Base-by-base conservation (phyloP, 148 eudicot species). In the Arbutus unedo region DNA sequence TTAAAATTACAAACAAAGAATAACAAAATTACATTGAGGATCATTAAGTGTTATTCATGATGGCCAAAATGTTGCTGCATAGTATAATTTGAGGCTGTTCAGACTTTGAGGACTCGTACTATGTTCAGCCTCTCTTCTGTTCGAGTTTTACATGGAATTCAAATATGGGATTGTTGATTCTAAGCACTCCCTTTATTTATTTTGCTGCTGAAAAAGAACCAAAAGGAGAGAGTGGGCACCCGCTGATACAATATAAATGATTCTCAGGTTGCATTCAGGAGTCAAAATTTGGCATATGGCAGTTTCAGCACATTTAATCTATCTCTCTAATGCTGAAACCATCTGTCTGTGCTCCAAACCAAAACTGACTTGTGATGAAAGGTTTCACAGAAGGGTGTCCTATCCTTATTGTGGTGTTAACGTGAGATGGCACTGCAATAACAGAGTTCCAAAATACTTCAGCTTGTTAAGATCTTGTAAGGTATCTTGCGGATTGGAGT, bases 261-360 rank as follows among this genome's bases (percentile, higher is more conserved):
- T 78, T 53, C 71, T 82, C 87, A 87, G 89, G 89, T 85, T 72
- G 83, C 82, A 64, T 60, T 62, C 62, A n/a, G 82, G 74, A 66
- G 80, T 48, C 75, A 38, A 77, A 31, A n/a, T 38, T 49, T 83
- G 82, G 77, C 66, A 13, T 54, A 89, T 90, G 93, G 89, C 89
- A 57, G 79, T 84, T 81, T 62, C 82, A 44, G 59, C 83, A 13
- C 89, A 89, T 83, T 84, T 94, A 41, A 82, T 87, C 41, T 83
- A 84, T 21, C 84, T 91, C 81, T 88, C 90, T 57, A 88, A 76
- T 74, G 88, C 87, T 71, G 94, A 86, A 73, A 86, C 83, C 81
- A 73, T 77, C 31, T 81, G 76, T 43, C 70, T 81, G 21, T 66
- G 77, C 66, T 67, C 51, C 74, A 74, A 54, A 80, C 85, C 84